Evolutionary conservation across 1,139 yeast genomes (phyloP), one percentile per base, ranked within the genome.

Genomic region (Geotrichum macrosporum): DNA sequence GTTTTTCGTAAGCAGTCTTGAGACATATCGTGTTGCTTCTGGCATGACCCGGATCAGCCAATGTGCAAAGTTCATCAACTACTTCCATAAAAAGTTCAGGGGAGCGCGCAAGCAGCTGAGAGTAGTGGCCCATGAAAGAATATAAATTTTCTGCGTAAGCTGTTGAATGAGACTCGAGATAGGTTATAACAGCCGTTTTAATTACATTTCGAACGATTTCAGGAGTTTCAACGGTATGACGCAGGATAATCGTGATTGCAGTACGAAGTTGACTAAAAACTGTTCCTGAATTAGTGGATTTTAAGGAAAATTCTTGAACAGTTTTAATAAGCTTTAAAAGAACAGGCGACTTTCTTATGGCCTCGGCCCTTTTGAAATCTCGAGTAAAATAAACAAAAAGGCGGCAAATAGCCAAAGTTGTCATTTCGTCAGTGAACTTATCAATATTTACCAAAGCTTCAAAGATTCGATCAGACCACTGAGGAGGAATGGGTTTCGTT

Each of bases 161-260:
- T 19, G 64, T 57, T 36, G 63, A 60, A 16, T 63, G 56, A 64
- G 70, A 22, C 57, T 51, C 40, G 38, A 65, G 59, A 81, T 50
- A 74, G 63, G 18, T 45, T 24, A 50, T 52, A 32, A 65, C 55
- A 35, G 62, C 68, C 20, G 44, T 51, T 4, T 66, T 60, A 62
- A 86, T 76, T 37, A 76, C 67, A 16, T 68, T 67, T 22, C 71
- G 68, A 15, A 87, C 67, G 13, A 77, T 67, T 0, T 72, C 73
- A 0, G 68, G 65, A 1, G 79, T 75, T 61, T 89, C 97, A 59
- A 81, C 79, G 49, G 88, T 78, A 46, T 84, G 73, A 58, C 96
- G 74, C 4, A 82, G 64, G 24, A 87, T 68, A 20, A 78, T 68
- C 16, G 59, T 45, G 4, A 63, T 37, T 2, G 64, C 53, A 9